phyloP scores from a whole-genome alignment of 768 basidiomycete species.

The Russula sp. region DNA sequence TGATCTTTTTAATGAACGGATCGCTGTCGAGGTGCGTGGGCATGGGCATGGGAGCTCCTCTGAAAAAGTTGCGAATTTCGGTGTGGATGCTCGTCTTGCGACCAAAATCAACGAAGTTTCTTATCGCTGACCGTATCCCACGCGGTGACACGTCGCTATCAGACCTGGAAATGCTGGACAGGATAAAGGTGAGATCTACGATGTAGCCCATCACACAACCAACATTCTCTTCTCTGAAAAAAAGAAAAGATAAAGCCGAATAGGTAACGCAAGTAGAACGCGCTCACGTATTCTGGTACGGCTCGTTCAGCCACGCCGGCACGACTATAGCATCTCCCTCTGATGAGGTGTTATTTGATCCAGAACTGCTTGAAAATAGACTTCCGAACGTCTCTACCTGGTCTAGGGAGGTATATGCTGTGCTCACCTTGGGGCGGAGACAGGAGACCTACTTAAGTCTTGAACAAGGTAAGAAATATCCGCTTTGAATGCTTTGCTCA shows the following conservation, averaged over 20 bases:
- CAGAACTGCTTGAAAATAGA: not conserved
- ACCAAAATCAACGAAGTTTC: not conserved
- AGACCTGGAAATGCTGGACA: not conserved
- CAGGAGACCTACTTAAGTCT: not conserved
- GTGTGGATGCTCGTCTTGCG: not conserved
- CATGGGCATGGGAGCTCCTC: not conserved
- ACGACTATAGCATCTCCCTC: not conserved
- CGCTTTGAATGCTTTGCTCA: not conserved
- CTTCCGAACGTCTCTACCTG: not conserved
- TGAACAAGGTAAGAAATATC: not conserved
- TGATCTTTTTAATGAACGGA: not conserved
- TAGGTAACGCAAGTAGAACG: not conserved
- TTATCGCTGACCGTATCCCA: not conserved
- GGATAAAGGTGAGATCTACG: slow-evolving; percentile 4
- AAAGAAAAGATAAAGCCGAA: not conserved
- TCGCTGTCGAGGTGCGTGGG: not conserved
- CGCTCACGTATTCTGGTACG: not conserved
- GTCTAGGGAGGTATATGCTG: not conserved
- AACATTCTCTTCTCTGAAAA: not conserved
- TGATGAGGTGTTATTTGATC: not conserved
- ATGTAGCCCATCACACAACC: slow-evolving; percentile 7
- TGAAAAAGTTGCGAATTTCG: not conserved
- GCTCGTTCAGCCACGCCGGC: not conserved
- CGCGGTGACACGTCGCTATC: not conserved
- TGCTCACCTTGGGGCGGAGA: not conserved